Percentiles rank a stretch among this genome's conserved stretches.
Conservation (phyloP, 352 stramenopile species). For the Phytophthora ohioensis region DNA sequence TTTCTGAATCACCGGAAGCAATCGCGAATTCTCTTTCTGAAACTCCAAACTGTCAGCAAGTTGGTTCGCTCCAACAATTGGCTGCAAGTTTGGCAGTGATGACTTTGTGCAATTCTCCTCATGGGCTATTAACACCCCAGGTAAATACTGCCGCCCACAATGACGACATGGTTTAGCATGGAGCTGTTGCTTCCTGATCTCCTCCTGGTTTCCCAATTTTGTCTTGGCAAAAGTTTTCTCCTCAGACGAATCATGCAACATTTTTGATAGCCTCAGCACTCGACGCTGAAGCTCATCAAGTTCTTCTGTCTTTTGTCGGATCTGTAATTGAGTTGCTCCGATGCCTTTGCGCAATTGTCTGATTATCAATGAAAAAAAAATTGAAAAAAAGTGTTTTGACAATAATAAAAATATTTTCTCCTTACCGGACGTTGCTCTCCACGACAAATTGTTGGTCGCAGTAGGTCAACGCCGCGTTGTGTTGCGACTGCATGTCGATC, state of each 20-base stretch:
- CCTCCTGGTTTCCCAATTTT: slow-evolving; percentile 48
- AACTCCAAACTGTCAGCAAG: slow-evolving; percentile 25
- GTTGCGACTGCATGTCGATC: slow-evolving; percentile 55
- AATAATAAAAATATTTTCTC: background rate
- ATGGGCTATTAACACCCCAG: slow-evolving; percentile 40
- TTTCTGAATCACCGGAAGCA: slow-evolving; percentile 5
- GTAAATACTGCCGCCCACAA: slow-evolving; percentile 51
- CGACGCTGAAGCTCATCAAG: slow-evolving; percentile 58
- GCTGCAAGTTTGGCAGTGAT: slow-evolving; percentile 8
- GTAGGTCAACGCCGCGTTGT: slow-evolving; percentile 49
- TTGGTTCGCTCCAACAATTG: slow-evolving; percentile 35
- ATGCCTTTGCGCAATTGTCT: slow-evolving; percentile 58
- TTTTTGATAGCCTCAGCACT: slow-evolving; percentile 54
- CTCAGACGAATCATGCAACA: slow-evolving; percentile 44
- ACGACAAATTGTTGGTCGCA: slow-evolving; percentile 69
- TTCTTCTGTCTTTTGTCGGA: slow-evolving; percentile 58
- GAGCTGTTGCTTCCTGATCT: slow-evolving; percentile 48
- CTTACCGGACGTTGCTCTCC: slow-evolving; percentile 60
- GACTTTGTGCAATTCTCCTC: slow-evolving; percentile 31
- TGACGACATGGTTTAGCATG: slow-evolving; percentile 33
- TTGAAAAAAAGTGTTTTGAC: background rate
- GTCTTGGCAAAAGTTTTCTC: slow-evolving; percentile 58
- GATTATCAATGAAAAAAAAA: background rate
- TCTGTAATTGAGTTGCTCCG: slow-evolving; percentile 40
- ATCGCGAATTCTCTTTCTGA: slow-evolving; percentile 1